Conservation (phyloP, 2,329 filamentous ascomycete genomes). For the Talaromyces marneffei region DNA sequence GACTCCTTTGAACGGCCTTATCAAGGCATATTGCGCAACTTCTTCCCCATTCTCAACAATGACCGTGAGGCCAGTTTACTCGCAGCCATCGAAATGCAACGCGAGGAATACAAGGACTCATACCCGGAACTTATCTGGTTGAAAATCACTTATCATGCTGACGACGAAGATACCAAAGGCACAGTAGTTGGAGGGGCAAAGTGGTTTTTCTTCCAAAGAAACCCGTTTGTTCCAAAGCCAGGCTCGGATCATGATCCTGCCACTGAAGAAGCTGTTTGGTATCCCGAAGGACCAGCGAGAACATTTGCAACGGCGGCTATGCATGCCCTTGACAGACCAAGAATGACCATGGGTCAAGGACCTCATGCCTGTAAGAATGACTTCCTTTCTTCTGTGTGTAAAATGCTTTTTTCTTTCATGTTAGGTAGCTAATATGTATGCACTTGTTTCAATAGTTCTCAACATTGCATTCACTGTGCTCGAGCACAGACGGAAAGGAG, state of each 20-base stretch:
- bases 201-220: constrained; percentile 9
- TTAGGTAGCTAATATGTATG: background rate
- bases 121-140: constrained; percentile 11
- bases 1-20: constrained; percentile 7
- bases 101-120: constrained; percentile 6
- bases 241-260: constrained; percentile 5
- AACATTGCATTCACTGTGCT: constrained; percentile 8
- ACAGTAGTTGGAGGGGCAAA: constrained; percentile 7
- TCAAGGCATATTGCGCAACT: constrained; percentile 7
- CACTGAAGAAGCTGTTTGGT: constrained; percentile 10
- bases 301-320: constrained; percentile 15
- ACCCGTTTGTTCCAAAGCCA: constrained; percentile 4
- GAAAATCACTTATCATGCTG: constrained; percentile 6
- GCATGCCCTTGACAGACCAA: constrained; percentile 16
- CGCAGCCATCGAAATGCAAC: background rate
- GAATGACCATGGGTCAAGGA: constrained; percentile 4
- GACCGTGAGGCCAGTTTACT: constrained; percentile 8
- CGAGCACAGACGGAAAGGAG: background rate
- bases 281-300: constrained; percentile 1
- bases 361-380: constrained; percentile 6
- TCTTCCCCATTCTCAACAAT: constrained; percentile 9
- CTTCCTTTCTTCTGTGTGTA: background rate
- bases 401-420: background rate
- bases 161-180: background rate
- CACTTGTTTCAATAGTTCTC: background rate